Evolutionary conservation across 1,284 basidiomycete species (phyloP), one percentile per base, ranked within the genome.

Genomic region (Termitomyces sp.): DNA sequence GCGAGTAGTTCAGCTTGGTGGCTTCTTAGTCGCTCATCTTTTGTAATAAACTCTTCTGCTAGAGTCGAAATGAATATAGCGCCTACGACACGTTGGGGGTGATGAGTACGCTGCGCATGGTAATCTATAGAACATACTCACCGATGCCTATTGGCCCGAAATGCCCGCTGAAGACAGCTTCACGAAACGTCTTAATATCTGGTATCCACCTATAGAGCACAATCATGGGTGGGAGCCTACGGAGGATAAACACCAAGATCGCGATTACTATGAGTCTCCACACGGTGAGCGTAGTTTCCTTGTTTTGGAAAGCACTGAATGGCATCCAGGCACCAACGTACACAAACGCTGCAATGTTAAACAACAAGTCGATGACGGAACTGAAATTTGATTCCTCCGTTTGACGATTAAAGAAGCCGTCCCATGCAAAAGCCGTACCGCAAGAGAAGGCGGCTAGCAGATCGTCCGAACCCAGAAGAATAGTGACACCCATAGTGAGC

Each of bases 391-490:
- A 82, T 68, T 95, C 92, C 68, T 97, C 95, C 1, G 95, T 99
- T 63, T 97, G 94, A 62, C 88, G 84, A 73, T 95, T 95, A 78
- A 98, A 98, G 78, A 97, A 98, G 59, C 95, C 92, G 64, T 99
- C 96, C 96, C 96, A 99, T 0, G 95, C 97, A 67, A 98, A 99
- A 1, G 94, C 94, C 3, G 91, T 88, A 21, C 97, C 97, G 65
- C 95, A 98, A 1, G 89, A 88, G 68, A 99, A 99, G 0, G 96
- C 90, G 10, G 95, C 91, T 8, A 98, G 79, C 12, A 98, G 81
- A 71, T 98, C 94, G 72, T 98, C 94, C 17, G 91, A 90, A n/a
- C 94, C 94, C 24, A 96, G 79, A 13, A 97, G 77, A 0, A 88
- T 89, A 52, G 87, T 89, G 36, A 90, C 79, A 31, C 94, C 94